Base-by-base conservation (phyloP, 305 asterid species). In the Fraxinus platypoda region DNA sequence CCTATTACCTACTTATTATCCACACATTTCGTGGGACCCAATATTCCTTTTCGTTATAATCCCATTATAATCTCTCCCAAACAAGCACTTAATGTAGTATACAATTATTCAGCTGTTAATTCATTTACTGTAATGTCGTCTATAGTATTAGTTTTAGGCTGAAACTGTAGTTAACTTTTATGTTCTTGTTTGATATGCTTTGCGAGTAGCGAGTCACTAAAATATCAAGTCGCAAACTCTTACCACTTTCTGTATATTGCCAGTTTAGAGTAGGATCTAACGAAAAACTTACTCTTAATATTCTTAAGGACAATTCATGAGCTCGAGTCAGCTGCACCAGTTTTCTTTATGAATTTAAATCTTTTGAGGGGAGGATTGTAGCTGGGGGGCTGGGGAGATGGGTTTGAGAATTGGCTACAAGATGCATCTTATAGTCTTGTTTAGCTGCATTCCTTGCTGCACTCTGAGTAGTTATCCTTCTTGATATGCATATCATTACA, bases 111-210 rank as follows among this genome's bases (percentile, higher is more conserved):
- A 23, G 37, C n/a, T 76, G 62, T 72, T 74, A 37, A 70, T 33
- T 49, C 38, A 34, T 38, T 31, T 38, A 49, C 57, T 66, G 26
- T 46, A 13, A 49, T 35, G 59, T 26, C 46, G 2, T 54, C 33
- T 17, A 43, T 59, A 21, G 30, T 21, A 21, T 71, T 62, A 35
- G 21, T 52, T 38, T 57, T 59, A 37, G 52, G 80, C 28, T 70
- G 34, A 77, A 75, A 57, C 52, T 82, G 26, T 81, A 4, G 25
- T 26, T 25, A 64, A 21, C 82, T n/a, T 23, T 35, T 13, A 19
- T 68, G 6, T 74, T 70, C 59, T 82, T 11, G 75, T 59, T 74
- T 2, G 19, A 38, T 80, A 81, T 52, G 62, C 12, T 77, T 78
- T 73, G 26, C 31, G 35, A 57, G 21, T 12, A 15, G 49, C 62